Conservation (phyloP, 306 rosid species). For the Quercus variabilis region DNA sequence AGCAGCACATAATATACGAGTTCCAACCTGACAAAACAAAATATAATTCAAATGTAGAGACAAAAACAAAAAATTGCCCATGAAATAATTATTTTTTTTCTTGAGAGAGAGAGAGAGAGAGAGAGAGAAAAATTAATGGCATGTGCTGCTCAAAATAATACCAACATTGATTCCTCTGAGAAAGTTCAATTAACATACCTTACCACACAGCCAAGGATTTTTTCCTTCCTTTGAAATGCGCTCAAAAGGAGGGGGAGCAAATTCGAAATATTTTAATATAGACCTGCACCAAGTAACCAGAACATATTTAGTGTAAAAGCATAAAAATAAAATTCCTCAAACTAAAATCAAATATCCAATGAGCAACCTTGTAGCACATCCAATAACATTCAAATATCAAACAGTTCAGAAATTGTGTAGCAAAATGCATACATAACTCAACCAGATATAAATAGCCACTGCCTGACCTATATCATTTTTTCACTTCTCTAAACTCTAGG, state of each 20-base stretch:
- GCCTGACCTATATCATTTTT: not conserved
- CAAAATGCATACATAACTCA: not conserved
- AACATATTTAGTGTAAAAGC: conserved; percentile 4
- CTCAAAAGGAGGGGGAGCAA: conserved; percentile 82
- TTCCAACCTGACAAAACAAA: conserved; percentile 35
- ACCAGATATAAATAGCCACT: not conserved
- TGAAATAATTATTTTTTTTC: too few relatives aligned
- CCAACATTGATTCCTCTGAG: not conserved
- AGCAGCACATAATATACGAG: conserved; percentile 34
- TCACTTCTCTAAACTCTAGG: not conserved
- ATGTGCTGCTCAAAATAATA: not conserved
- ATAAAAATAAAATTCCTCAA: not conserved
- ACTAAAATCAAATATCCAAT: not conserved
- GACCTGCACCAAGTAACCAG: conserved; percentile 48
- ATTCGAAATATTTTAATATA: conserved; percentile 60
- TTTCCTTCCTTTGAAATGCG: conserved; percentile 40
- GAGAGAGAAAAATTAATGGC: not conserved
- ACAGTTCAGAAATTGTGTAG: not conserved
- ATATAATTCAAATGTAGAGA: not conserved
- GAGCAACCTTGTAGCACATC: not conserved
- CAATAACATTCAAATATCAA: not conserved
- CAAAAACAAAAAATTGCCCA: not conserved
- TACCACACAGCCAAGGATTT: conserved; percentile 13
- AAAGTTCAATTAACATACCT: conserved; percentile 36
- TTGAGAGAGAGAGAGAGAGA: not conserved